phyloP scores from a whole-genome alignment of 805 yeast species.

The Jamesozyma gamospora region DNA sequence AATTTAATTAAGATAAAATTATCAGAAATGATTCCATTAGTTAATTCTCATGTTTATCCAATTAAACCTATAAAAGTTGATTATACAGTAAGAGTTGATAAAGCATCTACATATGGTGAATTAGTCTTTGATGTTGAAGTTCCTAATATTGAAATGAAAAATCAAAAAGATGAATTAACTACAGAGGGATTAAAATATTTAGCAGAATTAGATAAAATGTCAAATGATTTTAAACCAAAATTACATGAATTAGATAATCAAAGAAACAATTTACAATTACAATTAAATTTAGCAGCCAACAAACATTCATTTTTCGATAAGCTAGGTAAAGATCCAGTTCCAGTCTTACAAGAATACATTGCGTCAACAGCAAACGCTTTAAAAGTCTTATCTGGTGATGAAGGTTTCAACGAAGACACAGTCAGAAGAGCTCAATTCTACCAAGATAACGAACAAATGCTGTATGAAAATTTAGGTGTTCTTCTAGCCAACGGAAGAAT shows the following conservation, averaged over 20 bases:
- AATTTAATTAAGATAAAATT: constrained; percentile 29
- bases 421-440: constrained; percentile 81
- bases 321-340: constrained; percentile 66
- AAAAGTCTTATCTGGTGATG: constrained; percentile 81
- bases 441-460: constrained; percentile 51
- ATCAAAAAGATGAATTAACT: constrained; percentile 16
- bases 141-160: constrained; percentile 23
- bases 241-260: constrained; percentile 36
- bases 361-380: constrained; percentile 76
- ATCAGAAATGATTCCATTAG: constrained; percentile 36
- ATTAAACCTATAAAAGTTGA: constrained; percentile 70
- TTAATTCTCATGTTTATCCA: constrained; percentile 56
- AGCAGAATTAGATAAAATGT: constrained; percentile 22
- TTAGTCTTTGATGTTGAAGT: constrained; percentile 67
- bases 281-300: constrained; percentile 43
- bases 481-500: constrained; percentile 40
- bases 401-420: constrained; percentile 77
- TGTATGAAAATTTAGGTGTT: constrained; percentile 70
- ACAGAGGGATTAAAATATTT: constrained; percentile 24
- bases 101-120: constrained; percentile 72
- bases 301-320: constrained; percentile 72
- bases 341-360: constrained; percentile 61
- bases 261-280: constrained; percentile 36
- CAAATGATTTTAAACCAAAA: constrained; percentile 30
- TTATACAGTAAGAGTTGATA: constrained; percentile 67